Evolutionary conservation across 73 alveolate species (phyloP).

Genomic region (Paramecium tetraurelia): DNA sequence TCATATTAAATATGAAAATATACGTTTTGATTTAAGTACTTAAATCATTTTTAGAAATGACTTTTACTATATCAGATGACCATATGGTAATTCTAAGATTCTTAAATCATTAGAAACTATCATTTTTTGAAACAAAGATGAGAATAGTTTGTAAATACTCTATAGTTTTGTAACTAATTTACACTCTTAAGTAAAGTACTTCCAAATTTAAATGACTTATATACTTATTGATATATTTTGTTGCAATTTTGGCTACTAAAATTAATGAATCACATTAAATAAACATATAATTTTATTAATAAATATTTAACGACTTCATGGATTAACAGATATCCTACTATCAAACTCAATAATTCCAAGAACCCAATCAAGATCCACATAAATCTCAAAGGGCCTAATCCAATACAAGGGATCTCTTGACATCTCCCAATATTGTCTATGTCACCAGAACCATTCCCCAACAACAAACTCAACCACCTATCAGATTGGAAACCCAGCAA

Average conservation of each 20-base stretch:
- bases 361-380: conserved; percentile 2
- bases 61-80: not conserved
- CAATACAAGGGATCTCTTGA: not conserved
- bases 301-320: not conserved
- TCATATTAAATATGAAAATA: not conserved
- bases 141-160: too few relatives aligned
- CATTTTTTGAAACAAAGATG: too few relatives aligned
- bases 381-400: not conserved
- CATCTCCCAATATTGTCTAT: not conserved
- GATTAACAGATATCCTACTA: not conserved
- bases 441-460: not conserved
- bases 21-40: not conserved
- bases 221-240: too few relatives aligned
- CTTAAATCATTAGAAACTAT: too few relatives aligned
- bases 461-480: not conserved
- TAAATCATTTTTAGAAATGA: not conserved
- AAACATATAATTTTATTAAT: not conserved
- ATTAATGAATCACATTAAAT: not conserved
- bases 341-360: not conserved
- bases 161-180: not conserved
- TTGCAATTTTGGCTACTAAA: not conserved
- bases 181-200: too few relatives aligned
- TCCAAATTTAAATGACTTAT: too few relatives aligned
- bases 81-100: too few relatives aligned
- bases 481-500: not conserved